Evolutionary conservation across 1,139 yeast genomes (phyloP).

Genomic region (Hemisphaericaspora subhashii): DNA sequence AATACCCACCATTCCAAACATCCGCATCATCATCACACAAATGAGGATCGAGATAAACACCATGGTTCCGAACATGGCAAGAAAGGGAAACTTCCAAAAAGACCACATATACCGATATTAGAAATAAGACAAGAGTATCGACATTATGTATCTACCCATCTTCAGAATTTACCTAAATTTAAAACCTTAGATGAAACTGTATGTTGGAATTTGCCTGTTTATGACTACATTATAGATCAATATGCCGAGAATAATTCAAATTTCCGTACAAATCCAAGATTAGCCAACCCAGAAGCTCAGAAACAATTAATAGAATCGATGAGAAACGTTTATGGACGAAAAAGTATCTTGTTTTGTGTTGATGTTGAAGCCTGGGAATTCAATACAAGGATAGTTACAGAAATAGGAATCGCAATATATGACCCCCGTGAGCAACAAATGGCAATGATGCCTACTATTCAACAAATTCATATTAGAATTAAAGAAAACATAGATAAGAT

Average conservation of each 20-base stretch:
- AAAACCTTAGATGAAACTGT: slow-evolving; percentile 2
- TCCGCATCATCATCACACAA: too few species aligned
- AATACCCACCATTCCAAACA: too few species aligned
- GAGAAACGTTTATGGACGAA: slow-evolving; percentile 25
- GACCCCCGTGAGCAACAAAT: slow-evolving; percentile 52
- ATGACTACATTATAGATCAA: slow-evolving; percentile 4
- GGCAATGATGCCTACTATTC: slow-evolving; percentile 44
- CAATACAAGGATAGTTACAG: slow-evolving; percentile 50
- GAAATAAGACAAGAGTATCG: slow-evolving; percentile 6
- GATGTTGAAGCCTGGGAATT: slow-evolving; percentile 71
- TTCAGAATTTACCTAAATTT: slow-evolving; percentile 4
- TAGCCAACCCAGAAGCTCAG: slow-evolving; percentile 4
- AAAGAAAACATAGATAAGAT: slow-evolving; percentile 44
- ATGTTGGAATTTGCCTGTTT: slow-evolving; percentile 1
- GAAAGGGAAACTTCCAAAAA: not conserved
- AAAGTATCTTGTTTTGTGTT: slow-evolving; percentile 48
- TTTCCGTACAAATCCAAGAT: slow-evolving; percentile 8
- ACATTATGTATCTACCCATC: slow-evolving; percentile 2
- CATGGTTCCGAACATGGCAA: not conserved
- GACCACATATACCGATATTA: not conserved
- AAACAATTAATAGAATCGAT: slow-evolving; percentile 6
- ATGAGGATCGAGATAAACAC: too few species aligned
- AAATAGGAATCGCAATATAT: slow-evolving; percentile 67
- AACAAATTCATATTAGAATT: slow-evolving; percentile 57
- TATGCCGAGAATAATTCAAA: not conserved